These are phyloP conservation scores for Simplicillium sp. DNA, from an alignment of 2,329 filamentous ascomycete species.

Conservation along the genomic window DNA sequence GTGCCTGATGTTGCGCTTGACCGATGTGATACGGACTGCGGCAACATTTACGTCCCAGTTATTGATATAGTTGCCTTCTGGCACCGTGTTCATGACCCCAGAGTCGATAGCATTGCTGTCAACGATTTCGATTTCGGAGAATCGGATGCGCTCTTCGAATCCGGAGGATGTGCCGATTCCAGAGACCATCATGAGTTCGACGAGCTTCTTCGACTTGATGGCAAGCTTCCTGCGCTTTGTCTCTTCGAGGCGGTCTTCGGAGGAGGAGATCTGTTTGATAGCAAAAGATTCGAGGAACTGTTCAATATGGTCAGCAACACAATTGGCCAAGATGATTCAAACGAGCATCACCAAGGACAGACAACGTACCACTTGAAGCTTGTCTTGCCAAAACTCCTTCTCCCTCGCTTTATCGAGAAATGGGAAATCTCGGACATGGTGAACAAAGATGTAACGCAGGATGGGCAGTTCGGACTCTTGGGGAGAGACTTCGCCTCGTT, in stretches of 20 bases:
- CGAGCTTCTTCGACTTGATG: constrained; percentile 85
- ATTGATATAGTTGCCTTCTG: constrained; percentile 86
- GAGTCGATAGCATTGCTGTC: constrained; percentile 88
- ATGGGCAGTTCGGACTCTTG: constrained; percentile 91
- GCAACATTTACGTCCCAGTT: constrained; percentile 97
- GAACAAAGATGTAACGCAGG: constrained; percentile 91
- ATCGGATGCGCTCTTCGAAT: constrained; percentile 94
- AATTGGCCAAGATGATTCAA: too few relatives aligned
- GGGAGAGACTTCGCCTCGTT: constrained; percentile 84
- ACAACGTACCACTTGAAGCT: constrained; percentile 74
- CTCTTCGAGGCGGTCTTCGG: constrained; percentile 90
- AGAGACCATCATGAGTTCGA: constrained; percentile 99
- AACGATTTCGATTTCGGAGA: constrained; percentile 93
- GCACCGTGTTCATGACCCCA: constrained; percentile 75
- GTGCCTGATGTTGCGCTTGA: constrained; percentile 79
- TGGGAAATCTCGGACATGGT: constrained; percentile 95
- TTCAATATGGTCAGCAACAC: too few relatives aligned
- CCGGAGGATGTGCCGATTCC: constrained; percentile 91
- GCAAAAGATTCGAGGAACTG: constrained; percentile 96
- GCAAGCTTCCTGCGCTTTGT: constrained; percentile 92
- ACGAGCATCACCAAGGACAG: background rate
- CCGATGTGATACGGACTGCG: constrained; percentile 68
- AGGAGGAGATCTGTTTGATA: constrained; percentile 93
- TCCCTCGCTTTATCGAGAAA: constrained; percentile 94
- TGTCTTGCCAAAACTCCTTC: constrained; percentile 99